Evolutionary conservation across 2,329 filamentous ascomycete species (phyloP).

Genomic region (Taxawa tesnikishii): DNA sequence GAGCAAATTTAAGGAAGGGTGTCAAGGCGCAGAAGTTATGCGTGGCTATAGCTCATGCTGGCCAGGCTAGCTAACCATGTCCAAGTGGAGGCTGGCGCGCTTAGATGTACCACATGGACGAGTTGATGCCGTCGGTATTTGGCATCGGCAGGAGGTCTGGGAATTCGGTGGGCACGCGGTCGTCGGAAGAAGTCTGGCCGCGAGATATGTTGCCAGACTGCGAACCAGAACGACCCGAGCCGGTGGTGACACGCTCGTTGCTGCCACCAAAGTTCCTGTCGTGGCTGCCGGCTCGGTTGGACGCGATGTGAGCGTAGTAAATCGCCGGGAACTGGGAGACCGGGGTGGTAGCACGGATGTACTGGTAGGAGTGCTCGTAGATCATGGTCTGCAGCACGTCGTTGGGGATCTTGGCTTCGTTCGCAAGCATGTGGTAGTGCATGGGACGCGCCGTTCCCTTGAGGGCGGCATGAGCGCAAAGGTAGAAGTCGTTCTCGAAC

Average conservation of each 20-base stretch:
- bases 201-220: conserved; percentile 9
- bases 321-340: conserved; percentile 81
- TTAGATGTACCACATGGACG: conserved; percentile 39
- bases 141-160: conserved; percentile 25
- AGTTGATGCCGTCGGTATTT: conserved; percentile 25
- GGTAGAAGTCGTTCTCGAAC: conserved; percentile 78
- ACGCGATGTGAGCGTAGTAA: conserved; percentile 90
- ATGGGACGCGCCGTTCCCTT: conserved; percentile 90
- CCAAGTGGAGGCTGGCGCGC: conserved; percentile 13
- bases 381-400: conserved; percentile 75
- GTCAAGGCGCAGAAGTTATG: too few relatives aligned
- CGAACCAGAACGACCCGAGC: conserved; percentile 8
- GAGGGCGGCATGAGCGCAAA: conserved; percentile 63
- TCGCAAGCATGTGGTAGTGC: conserved; percentile 70
- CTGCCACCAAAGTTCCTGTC: conserved; percentile 36
- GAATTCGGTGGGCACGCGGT: conserved; percentile 1
- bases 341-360: conserved; percentile 80
- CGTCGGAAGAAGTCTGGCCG: not conserved
- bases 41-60: too few relatives aligned
- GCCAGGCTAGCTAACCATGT: not conserved
- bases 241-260: conserved; percentile 10
- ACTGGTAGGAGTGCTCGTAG: conserved; percentile 92
- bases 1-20: too few relatives aligned
- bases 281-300: conserved; percentile 66
- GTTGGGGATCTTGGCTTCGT: conserved; percentile 58